phyloP scores from a whole-genome alignment of 192 early-diverging fungal genomes.

The Entrophospora sp. region DNA sequence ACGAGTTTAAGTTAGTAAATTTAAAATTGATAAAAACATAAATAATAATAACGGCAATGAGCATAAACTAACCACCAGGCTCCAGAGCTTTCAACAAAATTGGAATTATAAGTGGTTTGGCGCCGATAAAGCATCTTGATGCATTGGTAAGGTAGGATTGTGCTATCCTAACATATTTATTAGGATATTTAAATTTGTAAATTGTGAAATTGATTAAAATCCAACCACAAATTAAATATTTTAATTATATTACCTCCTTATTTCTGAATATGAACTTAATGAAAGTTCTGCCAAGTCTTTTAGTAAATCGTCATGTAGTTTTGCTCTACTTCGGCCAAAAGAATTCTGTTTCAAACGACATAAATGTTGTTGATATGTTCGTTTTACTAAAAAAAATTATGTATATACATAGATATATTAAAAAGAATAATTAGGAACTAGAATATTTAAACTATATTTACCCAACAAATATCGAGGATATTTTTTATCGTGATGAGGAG shows the following conservation, averaged over 20 bases:
- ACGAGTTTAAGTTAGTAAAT: too few relatives aligned
- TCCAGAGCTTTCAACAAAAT: conserved; percentile 40
- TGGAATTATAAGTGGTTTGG: conserved; percentile 40
- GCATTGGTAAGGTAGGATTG: conserved; percentile 40
- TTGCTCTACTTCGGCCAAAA: conserved; percentile 33
- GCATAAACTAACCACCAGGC: too few relatives aligned
- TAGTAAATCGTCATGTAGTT: conserved; percentile 44
- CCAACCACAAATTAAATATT: background rate
- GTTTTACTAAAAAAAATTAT: conserved; percentile 25
- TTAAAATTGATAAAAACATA: too few relatives aligned
- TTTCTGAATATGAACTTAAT: conserved; percentile 44
- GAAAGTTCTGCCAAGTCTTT: conserved; percentile 49
- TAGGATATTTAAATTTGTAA: background rate
- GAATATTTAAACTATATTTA: conserved; percentile 2
- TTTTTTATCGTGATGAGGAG: conserved; percentile 37
- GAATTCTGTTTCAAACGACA: conserved; percentile 49
- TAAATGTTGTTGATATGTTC: conserved; percentile 44
- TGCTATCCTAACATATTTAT: conserved; percentile 26
- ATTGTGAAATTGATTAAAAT: background rate
- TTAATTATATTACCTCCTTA: conserved; percentile 38
- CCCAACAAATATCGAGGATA: conserved; percentile 44
- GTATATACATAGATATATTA: background rate
- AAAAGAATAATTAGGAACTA: background rate
- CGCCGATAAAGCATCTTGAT: conserved; percentile 38
- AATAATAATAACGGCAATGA: too few relatives aligned